Percentiles rank a stretch among this genome's conserved stretches.
These are phyloP conservation scores for Thermomucor indicae-seudaticae DNA, from an alignment of 371 early-diverging fungal species.

Conservation along the genomic window DNA sequence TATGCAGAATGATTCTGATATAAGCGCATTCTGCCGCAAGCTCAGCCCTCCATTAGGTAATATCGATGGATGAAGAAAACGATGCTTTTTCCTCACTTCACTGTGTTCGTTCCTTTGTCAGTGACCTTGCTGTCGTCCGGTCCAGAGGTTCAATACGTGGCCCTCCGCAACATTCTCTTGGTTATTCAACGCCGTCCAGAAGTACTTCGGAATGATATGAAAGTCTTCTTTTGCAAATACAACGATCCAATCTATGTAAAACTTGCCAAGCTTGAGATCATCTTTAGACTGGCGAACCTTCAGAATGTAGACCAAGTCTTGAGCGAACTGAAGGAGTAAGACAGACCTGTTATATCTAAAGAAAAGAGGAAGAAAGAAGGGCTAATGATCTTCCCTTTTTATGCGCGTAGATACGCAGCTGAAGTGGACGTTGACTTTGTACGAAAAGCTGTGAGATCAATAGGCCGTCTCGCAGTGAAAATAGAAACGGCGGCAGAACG, in stretches of 20 bases:
- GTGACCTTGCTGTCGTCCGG: conserved; percentile 84
- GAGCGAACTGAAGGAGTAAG: conserved; percentile 88
- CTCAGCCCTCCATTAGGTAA: conserved; percentile 23
- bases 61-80: not conserved
- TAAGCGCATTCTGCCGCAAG: conserved; percentile 51
- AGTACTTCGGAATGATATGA: conserved; percentile 84
- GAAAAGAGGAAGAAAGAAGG: not conserved
- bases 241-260: conserved; percentile 98
- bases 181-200: conserved; percentile 92
- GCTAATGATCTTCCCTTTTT: not conserved
- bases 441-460: conserved; percentile 84
- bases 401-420: conserved; percentile 74
- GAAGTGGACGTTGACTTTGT: conserved; percentile 98
- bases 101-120: conserved; percentile 12
- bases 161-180: conserved; percentile 92
- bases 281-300: conserved; percentile 82
- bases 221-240: conserved; percentile 97
- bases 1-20: conserved; percentile 67
- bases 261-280: conserved; percentile 93
- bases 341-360: not conserved
- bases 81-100: not conserved
- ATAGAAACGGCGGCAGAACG: conserved; percentile 84
- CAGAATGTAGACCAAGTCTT: conserved; percentile 88
- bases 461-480: conserved; percentile 92
- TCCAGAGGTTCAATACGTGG: conserved; percentile 96